These are phyloP conservation scores for Ceratobasidium sp. DNA, from an alignment of 1,284 basidiomycete genomes.

Conservation along the genomic window DNA sequence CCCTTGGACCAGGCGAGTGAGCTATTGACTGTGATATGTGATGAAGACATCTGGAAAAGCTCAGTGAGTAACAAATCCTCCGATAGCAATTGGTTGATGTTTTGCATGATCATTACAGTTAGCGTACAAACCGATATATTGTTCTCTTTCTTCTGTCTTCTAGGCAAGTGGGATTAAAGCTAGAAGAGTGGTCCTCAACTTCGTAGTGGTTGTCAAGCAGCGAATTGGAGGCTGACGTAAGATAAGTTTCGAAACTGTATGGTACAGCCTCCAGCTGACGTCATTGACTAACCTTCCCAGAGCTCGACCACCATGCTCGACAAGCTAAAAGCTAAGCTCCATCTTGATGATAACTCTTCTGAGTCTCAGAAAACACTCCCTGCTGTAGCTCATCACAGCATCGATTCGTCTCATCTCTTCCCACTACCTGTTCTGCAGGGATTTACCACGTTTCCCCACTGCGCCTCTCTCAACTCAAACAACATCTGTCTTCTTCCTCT, in stretches of 20 bases:
- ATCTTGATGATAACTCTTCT: conserved; percentile 18
- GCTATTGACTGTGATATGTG: neutral
- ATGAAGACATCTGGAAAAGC: conserved; percentile 8
- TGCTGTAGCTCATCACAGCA: neutral
- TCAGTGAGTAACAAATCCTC: no score
- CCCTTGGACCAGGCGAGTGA: neutral
- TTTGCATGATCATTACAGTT: no score
- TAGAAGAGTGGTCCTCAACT: no score
- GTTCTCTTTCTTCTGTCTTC: no score
- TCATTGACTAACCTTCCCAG: neutral
- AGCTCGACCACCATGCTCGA: conserved; percentile 23
- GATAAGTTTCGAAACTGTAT: neutral
- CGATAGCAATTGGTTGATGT: no score
- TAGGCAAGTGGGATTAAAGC: no score
- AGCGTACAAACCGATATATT: no score
- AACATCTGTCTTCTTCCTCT: conserved; percentile 49
- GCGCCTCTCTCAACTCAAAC: conserved; percentile 20
- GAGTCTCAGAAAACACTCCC: neutral
- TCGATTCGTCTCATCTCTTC: conserved; percentile 45
- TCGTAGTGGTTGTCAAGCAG: neutral
- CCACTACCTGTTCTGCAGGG: conserved; percentile 44
- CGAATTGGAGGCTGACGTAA: neutral
- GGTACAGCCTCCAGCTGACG: neutral
- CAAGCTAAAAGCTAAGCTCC: conserved; percentile 31
- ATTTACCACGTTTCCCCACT: conserved; percentile 46